A percentile compares a stretch with the other conserved stretches of the same genome.
Evolutionary conservation across 805 yeast species (phyloP).

Genomic region (Candida suzukii): DNA sequence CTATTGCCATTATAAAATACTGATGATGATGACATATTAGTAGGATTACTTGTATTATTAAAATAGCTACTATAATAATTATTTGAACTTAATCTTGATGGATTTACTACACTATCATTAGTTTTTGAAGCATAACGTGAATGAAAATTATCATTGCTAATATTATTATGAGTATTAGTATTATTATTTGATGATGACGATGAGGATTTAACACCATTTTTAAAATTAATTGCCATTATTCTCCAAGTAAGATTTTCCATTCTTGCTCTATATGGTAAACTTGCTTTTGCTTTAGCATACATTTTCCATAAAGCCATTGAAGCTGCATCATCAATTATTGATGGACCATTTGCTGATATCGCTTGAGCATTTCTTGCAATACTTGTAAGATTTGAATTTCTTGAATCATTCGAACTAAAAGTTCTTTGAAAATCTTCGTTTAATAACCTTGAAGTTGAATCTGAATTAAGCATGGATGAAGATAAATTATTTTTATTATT

Average conservation of each 20-base stretch:
- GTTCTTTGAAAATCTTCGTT: not conserved
- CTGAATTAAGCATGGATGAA: not conserved
- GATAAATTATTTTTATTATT: too few species aligned
- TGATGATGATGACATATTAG: not conserved
- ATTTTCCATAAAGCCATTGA: slow-evolving; percentile 67
- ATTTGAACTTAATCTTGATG: not conserved
- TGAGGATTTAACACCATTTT: not conserved
- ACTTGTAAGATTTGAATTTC: not conserved
- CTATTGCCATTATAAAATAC: not conserved
- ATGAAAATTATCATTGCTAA: not conserved
- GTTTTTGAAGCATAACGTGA: not conserved
- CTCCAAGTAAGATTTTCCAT: slow-evolving; percentile 89
- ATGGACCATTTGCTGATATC: not conserved
- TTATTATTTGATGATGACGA: not conserved
- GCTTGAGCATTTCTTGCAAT: too few species aligned
- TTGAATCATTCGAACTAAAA: not conserved
- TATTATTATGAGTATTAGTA: not conserved
- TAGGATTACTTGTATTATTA: not conserved
- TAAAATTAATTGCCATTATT: slow-evolving; percentile 55
- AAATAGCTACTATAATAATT: not conserved
- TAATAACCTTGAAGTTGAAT: not conserved
- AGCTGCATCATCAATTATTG: slow-evolving; percentile 27
- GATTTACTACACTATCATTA: too few species aligned
- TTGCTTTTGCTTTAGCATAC: slow-evolving; percentile 69
- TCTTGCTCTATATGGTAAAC: slow-evolving; percentile 66